Evolutionary conservation across 1,284 basidiomycete genomes (phyloP), one percentile per base, ranked within the genome.

Genomic region (Volvariella volvacea): DNA sequence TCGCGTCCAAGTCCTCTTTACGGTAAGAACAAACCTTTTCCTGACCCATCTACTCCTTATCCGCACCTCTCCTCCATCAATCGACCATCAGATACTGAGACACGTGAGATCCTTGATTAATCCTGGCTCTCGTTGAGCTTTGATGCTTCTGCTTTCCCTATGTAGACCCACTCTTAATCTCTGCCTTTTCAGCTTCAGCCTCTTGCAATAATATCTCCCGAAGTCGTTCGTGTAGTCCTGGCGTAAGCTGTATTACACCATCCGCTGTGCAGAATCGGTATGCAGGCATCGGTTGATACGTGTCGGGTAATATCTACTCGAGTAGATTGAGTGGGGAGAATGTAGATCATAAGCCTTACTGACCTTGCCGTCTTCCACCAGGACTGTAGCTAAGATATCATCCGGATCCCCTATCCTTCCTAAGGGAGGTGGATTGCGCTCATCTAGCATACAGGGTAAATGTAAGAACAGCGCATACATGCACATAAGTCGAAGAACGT

Each of bases 221-320:
- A 17, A 87, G 65, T 40, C 71, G 66, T 46, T 60, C 53, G 22
- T 73, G 68, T 7, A 87, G 65, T 2, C 82, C 81, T 3, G 77
- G 73, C 0, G 83, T 83, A 34, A 88, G 68, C 46, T 77, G 73
- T 1, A 71, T 67, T 0, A 83, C 64, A 0, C 85, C 86, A 49
- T 88, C 83, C 3, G 71, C 58, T 0, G 87, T 89, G 58, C 80
- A 85, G 14, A 89, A 52, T 20, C 87, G 76, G 58, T 89, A 90
- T 3, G 85, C 71, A 0, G 87, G 85, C 87, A 89, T 89, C 1
- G 81, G 70, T 53, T 83, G 75, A 53, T 89, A 90, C 1, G 86
- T 88, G 10, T 83, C 77, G 0, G 78, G 55, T 7, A 76, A 56
- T 22, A 88, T 82, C 83, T 87, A 42, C 17, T 41, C 17, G 33